Evolutionary conservation across 345 rosid species (phyloP), one percentile per base, ranked within the genome.

Genomic region (Lepidium sativum): DNA sequence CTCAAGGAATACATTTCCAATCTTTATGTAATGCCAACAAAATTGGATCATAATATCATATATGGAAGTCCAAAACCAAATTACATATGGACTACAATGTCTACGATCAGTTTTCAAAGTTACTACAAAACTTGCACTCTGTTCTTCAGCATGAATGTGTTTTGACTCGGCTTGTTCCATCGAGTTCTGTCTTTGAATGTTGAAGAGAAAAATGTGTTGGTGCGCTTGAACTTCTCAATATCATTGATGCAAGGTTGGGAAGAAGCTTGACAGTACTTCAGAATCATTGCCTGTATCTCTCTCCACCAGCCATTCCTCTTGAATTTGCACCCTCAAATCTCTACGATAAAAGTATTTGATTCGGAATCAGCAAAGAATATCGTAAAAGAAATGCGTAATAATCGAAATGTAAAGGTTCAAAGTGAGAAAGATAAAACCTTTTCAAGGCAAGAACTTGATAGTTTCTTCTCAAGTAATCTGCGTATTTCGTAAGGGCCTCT

Each of bases 401-500:
- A 10, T 41, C 13, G 27, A 44, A 35, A 51, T 33, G 45, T 4
- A 68, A 18, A 1, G 2, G 32, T 8, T 17, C n/a, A n/a, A 52
- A 51, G 25, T 41, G 50, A 45, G 54, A 32, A 21, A 67, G 62
- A 31, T 12, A 10, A 15, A 65, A 88, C 96, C 96, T 89, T 69
- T 78, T 82, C 71, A 89, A 76, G 33, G 97, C 81, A 56, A 89
- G 91, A 78, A 89, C 87, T 77, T 87, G 82, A 78, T 89, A 87
- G 63, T 89, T 92, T 79, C 90, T 84, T 67, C 91, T 78, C 78
- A 92, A 72, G 83, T 80, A 84, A 74, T 89, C 84, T 35, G 94
- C 88, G 69, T 92, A 60, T 71, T 84, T 82, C 3, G 84, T 87
- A 49, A 92, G 88, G 33, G 98, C 96, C 68, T 89, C 96, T 79